These are phyloP conservation scores for Xylaria curta DNA, from an alignment of 495 filamentous ascomycete genomes.

Conservation along the genomic window DNA sequence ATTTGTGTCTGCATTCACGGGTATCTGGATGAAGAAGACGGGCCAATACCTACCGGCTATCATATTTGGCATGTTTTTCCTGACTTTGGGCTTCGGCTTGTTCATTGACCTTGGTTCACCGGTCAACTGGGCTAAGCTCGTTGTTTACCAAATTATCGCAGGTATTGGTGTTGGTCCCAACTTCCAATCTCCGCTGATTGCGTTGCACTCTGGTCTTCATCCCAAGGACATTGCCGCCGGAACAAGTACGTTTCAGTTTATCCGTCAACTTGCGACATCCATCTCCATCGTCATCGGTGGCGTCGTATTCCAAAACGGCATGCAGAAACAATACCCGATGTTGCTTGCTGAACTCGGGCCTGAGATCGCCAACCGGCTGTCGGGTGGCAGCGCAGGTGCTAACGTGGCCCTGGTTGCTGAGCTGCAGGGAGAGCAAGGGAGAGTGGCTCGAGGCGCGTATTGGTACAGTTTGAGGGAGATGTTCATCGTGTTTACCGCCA, in stretches of 20 bases:
- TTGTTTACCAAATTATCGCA: constrained; percentile 64
- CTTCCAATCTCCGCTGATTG: constrained; percentile 76
- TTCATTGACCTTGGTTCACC: constrained; percentile 60
- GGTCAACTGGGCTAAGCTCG: constrained; percentile 61
- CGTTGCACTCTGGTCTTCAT: constrained; percentile 69
- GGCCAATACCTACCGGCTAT: constrained; percentile 60
- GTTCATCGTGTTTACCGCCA: constrained; percentile 70
- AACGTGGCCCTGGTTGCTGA: constrained; percentile 61
- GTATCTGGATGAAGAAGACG: constrained; percentile 74
- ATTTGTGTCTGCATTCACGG: constrained; percentile 63
- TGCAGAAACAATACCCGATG: constrained; percentile 51
- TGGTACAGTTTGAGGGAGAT: constrained; percentile 65
- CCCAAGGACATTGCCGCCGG: constrained; percentile 77
- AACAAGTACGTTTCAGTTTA: constrained; percentile 76
- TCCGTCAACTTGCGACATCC: constrained; percentile 73
- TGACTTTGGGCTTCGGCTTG: constrained; percentile 67
- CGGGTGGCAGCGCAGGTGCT: constrained; percentile 62
- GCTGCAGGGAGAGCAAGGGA: constrained; percentile 54
- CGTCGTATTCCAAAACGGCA: constrained; percentile 77
- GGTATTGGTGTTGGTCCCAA: constrained; percentile 68
- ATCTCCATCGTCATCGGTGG: constrained; percentile 79
- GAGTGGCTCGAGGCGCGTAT: constrained; percentile 60
- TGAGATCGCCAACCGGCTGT: constrained; percentile 49
- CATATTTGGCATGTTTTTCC: constrained; percentile 58
- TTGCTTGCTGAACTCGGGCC: constrained; percentile 51